A percentile compares a stretch with the other conserved stretches of the same genome.
Evolutionary conservation across 257 asterid species (phyloP).

Genomic region (Nicotiana sylvestris): DNA sequence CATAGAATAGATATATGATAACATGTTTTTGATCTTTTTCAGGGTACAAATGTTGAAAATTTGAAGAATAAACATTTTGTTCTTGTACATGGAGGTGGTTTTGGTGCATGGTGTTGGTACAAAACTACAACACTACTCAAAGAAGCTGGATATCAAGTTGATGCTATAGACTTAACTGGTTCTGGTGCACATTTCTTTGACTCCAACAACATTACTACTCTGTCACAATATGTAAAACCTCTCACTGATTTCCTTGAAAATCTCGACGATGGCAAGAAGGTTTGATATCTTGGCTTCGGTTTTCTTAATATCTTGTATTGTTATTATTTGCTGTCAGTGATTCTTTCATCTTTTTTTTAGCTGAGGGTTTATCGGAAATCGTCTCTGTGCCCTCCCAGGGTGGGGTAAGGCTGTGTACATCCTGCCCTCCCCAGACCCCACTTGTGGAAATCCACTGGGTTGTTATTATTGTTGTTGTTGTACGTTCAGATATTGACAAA

Average conservation of each 20-base stretch:
- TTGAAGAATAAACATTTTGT: slow-evolving; percentile 43
- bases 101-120: slow-evolving; percentile 79
- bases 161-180: slow-evolving; percentile 54
- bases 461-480: no score
- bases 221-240: slow-evolving; percentile 43
- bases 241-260: slow-evolving; percentile 46
- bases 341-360: no score
- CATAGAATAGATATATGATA: not conserved
- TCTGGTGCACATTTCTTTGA: slow-evolving; percentile 52
- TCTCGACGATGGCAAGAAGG: slow-evolving; percentile 30
- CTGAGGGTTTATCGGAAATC: no score
- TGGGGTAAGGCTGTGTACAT: no score
- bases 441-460: no score
- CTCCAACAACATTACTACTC: slow-evolving; percentile 34
- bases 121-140: slow-evolving; percentile 54
- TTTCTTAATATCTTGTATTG: no score
- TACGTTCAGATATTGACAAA: not conserved
- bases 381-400: no score
- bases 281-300: not conserved
- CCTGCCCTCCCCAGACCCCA: no score
- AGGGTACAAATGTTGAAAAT: slow-evolving; percentile 14
- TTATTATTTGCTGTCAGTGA: no score
- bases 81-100: slow-evolving; percentile 66
- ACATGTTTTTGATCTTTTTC: not conserved
- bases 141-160: slow-evolving; percentile 39